Conservation (phyloP, 805 yeast genomes). For the Groenewaldozyma salmanticensis region DNA sequence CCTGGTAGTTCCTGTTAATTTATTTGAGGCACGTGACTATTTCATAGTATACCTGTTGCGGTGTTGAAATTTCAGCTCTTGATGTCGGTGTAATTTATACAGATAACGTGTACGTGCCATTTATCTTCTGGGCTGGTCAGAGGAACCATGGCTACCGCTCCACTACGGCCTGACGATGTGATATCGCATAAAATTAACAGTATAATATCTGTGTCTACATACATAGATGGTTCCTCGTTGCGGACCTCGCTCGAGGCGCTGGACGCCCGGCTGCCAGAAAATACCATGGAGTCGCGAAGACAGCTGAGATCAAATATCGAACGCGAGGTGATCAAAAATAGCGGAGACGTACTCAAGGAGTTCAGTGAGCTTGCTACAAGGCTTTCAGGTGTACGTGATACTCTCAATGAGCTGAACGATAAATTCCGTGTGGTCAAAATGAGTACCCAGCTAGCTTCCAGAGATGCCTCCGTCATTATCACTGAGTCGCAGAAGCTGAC, state of each 20-base stretch:
- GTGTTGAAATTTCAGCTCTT: too few species aligned
- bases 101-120: too few species aligned
- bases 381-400: conserved; percentile 18
- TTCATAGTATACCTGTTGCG: too few species aligned
- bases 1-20: too few species aligned
- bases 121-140: too few species aligned
- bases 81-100: too few species aligned
- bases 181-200: conserved; percentile 19
- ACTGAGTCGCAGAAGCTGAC: conserved; percentile 21
- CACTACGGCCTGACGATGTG: conserved; percentile 7
- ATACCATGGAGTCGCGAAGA: conserved; percentile 26
- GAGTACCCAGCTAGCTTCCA: conserved; percentile 14
- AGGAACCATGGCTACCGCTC: neutral
- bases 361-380: conserved; percentile 25
- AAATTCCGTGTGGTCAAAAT: conserved; percentile 17
- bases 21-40: too few species aligned
- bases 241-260: conserved; percentile 24
- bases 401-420: conserved; percentile 14
- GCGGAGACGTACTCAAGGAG: conserved; percentile 25
- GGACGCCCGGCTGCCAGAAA: conserved; percentile 21
- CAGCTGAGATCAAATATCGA: conserved; percentile 26
- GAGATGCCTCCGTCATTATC: conserved; percentile 20
- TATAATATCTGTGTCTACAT: conserved; percentile 24
- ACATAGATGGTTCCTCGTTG: conserved; percentile 24
- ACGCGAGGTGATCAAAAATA: conserved; percentile 25